A percentile compares a stretch with the other conserved stretches of the same genome.
phyloP scores from a whole-genome alignment of 768 basidiomycete genomes.

The Auricularia cornea region DNA sequence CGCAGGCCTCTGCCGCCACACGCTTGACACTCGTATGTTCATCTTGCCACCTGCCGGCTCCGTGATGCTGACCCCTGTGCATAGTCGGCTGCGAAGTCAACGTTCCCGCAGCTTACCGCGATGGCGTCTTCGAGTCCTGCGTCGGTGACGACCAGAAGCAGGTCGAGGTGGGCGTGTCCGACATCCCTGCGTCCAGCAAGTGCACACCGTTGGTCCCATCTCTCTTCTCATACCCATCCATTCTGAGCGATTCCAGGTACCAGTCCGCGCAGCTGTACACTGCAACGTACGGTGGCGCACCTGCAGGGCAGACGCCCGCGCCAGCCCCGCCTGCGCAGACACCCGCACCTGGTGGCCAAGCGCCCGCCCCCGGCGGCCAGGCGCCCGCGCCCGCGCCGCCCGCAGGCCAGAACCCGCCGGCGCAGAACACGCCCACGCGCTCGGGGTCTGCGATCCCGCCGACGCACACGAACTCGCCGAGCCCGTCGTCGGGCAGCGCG shows the following conservation, averaged over 20 bases:
- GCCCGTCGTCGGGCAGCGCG: background rate
- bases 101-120: slow-evolving; percentile 52
- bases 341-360: background rate
- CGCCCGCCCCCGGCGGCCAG: background rate
- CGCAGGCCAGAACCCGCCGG: background rate
- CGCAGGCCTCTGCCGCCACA: slow-evolving; percentile 10
- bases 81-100: slow-evolving; percentile 60
- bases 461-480: background rate
- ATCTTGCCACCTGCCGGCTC: background rate
- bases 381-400: background rate
- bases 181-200: background rate
- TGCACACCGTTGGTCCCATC: background rate
- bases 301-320: background rate
- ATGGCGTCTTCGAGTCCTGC: slow-evolving; percentile 57
- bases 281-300: background rate
- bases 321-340: background rate
- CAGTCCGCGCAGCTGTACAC: background rate
- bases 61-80: background rate
- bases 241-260: background rate
- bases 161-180: background rate
- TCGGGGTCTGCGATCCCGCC: background rate
- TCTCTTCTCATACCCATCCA: too few species aligned
- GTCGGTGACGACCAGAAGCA: slow-evolving; percentile 47
- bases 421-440: background rate
- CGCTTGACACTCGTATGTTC: slow-evolving; percentile 27